A percentile compares a stretch with the other conserved stretches of the same genome.
Evolutionary conservation across 1,284 basidiomycete genomes (phyloP).

Genomic region (Ustilago hordei): DNA sequence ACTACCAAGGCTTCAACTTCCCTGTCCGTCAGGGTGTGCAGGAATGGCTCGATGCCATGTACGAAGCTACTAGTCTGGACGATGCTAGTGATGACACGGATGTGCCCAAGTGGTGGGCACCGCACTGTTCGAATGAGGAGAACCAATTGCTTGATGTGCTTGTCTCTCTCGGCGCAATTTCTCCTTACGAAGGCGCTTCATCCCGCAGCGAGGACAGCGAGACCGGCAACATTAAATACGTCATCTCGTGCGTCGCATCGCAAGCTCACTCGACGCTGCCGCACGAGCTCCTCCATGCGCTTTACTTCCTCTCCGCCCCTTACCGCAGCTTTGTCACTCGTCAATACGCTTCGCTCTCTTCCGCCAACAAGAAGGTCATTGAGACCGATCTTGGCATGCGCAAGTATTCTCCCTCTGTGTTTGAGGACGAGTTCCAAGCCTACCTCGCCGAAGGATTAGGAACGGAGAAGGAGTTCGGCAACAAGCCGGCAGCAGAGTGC

Average conservation of each 20-base stretch:
- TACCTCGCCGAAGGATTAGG: constrained; percentile 59
- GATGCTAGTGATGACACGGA: constrained; percentile 6
- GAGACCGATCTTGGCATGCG: constrained; percentile 60
- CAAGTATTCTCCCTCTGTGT: constrained; percentile 58
- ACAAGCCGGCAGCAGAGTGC: constrained; percentile 53
- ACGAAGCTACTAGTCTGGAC: constrained; percentile 17
- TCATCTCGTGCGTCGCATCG: constrained; percentile 58
- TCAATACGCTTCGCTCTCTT: constrained; percentile 44
- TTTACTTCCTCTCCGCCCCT: constrained; percentile 58
- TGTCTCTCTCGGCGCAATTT: constrained; percentile 26
- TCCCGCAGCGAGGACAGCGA: constrained; percentile 15
- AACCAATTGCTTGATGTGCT: constrained; percentile 49
- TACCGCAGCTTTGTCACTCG: constrained; percentile 47
- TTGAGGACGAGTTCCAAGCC: constrained; percentile 64
- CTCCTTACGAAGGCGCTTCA: constrained; percentile 24
- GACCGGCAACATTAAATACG: constrained; percentile 32
- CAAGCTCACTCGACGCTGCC: constrained; percentile 52
- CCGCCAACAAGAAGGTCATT: constrained; percentile 45
- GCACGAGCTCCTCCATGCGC: constrained; percentile 64
- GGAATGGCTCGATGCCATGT: constrained; percentile 61
- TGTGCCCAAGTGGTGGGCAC: constrained; percentile 45
- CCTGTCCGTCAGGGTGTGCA: constrained; percentile 49
- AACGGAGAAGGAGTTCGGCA: constrained; percentile 56
- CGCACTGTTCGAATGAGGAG: constrained; percentile 55
- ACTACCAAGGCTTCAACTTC: constrained; percentile 67